Evolutionary conservation across 192 early-diverging fungal species (phyloP).

Genomic region (Mortierella hygrophila): DNA sequence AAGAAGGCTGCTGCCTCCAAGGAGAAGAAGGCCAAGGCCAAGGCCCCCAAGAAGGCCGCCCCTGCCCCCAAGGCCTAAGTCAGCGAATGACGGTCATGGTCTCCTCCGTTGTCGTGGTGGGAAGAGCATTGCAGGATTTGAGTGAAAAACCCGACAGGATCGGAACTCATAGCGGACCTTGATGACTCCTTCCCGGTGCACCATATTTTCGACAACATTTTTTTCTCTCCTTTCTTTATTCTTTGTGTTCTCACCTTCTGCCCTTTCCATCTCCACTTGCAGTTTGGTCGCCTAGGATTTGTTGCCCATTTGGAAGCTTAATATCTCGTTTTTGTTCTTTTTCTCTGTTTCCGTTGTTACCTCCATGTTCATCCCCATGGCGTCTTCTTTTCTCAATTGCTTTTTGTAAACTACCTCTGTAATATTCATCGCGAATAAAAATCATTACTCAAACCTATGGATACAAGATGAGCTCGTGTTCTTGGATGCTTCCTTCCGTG

Average conservation of each 20-base stretch:
- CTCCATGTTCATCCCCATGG: background rate
- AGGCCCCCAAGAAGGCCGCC: slow-evolving; percentile 32
- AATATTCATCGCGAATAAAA: slow-evolving; percentile 7
- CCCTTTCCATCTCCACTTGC: background rate
- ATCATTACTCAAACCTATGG: background rate
- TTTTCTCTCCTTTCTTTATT: slow-evolving; percentile 5
- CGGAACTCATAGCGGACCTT: slow-evolving; percentile 3
- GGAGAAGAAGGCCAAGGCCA: slow-evolving; percentile 59
- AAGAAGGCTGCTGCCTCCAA: slow-evolving; percentile 51
- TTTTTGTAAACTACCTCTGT: background rate
- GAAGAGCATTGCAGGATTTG: background rate
- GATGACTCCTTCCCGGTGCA: background rate
- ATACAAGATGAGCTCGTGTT: background rate
- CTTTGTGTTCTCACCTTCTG: slow-evolving; percentile 13
- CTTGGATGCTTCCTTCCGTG: background rate
- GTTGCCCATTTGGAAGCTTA: background rate
- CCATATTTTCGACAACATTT: background rate
- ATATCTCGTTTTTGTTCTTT: background rate
- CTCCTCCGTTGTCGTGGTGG: background rate
- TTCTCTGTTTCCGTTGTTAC: background rate
- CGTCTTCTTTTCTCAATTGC: background rate
- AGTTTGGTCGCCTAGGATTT: background rate
- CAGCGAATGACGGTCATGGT: background rate
- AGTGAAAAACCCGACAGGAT: background rate
- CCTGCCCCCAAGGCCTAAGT: slow-evolving; percentile 22